Evolutionary conservation across 192 early-diverging fungal species (phyloP).

Genomic region (Umbelopsis ramanniana): DNA sequence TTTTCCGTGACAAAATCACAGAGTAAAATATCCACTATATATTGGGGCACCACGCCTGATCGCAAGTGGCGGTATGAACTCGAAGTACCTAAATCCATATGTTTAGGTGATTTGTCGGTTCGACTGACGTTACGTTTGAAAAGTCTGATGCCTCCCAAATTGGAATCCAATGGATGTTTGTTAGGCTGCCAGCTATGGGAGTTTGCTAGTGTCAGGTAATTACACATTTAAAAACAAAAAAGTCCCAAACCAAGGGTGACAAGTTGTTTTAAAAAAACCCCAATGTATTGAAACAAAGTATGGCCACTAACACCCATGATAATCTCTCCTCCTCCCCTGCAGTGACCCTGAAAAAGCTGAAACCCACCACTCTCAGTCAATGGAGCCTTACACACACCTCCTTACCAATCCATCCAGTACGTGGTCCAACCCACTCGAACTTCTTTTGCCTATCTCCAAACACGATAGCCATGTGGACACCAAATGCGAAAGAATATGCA

Average conservation of each 20-base stretch:
- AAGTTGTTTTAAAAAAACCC: no score
- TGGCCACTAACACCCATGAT: background rate
- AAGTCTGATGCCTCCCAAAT: background rate
- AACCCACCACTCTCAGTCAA: slow-evolving; percentile 16
- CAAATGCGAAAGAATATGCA: background rate
- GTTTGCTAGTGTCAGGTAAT: slow-evolving; percentile 24
- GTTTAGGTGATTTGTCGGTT: slow-evolving; percentile 12
- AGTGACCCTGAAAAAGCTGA: slow-evolving; percentile 14
- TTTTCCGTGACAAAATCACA: background rate
- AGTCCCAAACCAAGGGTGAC: no score
- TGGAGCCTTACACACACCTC: slow-evolving; percentile 11
- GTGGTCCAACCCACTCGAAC: slow-evolving; percentile 7
- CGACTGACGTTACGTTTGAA: slow-evolving; percentile 1
- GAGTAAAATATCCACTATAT: slow-evolving; percentile 17
- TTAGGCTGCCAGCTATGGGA: slow-evolving; percentile 29
- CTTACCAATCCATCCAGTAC: slow-evolving; percentile 12
- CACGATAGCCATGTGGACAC: background rate
- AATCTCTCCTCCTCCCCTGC: background rate
- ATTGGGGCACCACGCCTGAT: slow-evolving; percentile 16
- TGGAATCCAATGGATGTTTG: slow-evolving; percentile 1
- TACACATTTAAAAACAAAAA: no score
- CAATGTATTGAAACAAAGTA: no score
- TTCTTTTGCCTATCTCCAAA: background rate
- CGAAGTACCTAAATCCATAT: slow-evolving; percentile 7
- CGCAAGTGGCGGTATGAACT: slow-evolving; percentile 25